Base-by-base conservation (phyloP, 2,329 filamentous ascomycete genomes). In the Metarhizium robertsii region DNA sequence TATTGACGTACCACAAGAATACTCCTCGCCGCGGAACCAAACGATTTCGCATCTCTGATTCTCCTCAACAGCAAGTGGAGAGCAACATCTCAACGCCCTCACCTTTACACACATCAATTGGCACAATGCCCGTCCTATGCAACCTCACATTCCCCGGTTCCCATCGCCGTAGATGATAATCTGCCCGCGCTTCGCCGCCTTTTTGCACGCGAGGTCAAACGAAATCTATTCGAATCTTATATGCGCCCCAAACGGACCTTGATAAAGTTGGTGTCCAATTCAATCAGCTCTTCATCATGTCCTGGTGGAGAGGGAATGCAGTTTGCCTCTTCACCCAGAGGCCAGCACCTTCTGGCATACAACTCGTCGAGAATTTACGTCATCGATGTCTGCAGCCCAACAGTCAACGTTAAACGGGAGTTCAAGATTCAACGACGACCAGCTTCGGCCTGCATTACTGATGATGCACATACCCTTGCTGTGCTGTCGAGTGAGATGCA, bases 301-400 rank as follows among this genome's bases (percentile, higher is more conserved):
- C 90, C 90, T 1, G 87, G 87, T 38, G 88, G 89, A 36, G 90
- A 95, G 69, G 89, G 89, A 49, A 89, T 95, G 73, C 87, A 90
- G 54, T 95, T 95, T 69, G 84, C 81, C 59, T 83, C 90, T 57
- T 95, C 90, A 2, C 84, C 88, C 6, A 83, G 80, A 54, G 90
- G 89, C 2, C 84, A 86, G 61, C 82, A 86, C 62, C 72, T 95
- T 34, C 79, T 95, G 45, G 90, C 88, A 53, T 88, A 91, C 68
- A 95, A 90, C 69, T 95, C 90, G 42, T 92, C 90, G 13, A 80
- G 90, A 56, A 88, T 95, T 60, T 87, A 92, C 63, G 81, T 95
- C 38, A 74, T 95, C 53, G 85, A 92, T 66, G 75, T 88, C 3
- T 78, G 80, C 25, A 75, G 75, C 1, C 70, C 81, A 42, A 75